Percentiles rank a stretch among this genome's conserved stretches.
These are phyloP conservation scores for Colletotrichum tanaceti DNA, from an alignment of 2,329 filamentous ascomycete species.

Conservation along the genomic window DNA sequence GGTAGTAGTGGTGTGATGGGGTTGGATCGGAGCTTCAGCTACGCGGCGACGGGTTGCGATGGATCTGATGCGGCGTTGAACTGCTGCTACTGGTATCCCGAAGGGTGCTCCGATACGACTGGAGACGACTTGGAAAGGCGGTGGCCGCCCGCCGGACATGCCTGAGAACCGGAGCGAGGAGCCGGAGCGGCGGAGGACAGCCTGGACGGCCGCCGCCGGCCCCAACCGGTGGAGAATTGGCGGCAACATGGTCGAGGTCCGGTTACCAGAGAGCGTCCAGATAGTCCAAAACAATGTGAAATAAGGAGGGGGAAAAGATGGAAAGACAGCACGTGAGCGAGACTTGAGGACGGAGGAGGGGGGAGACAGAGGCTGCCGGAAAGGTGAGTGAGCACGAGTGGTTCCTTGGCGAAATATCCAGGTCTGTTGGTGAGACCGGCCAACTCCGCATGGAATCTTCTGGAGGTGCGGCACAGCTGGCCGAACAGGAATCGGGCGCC, in stretches of 20 bases:
- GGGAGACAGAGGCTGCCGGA: too few relatives aligned
- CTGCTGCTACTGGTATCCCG: background rate
- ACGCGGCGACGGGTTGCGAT: background rate
- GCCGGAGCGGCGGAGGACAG: background rate
- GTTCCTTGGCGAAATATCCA: too few relatives aligned
- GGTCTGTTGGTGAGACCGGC: too few relatives aligned
- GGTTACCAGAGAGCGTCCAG: conserved; percentile 1
- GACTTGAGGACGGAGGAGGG: too few relatives aligned
- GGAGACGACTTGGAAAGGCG: background rate
- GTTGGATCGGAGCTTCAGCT: background rate
- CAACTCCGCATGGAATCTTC: too few relatives aligned
- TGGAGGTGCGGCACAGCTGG: too few relatives aligned
- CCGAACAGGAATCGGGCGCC: too few relatives aligned
- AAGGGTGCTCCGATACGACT: background rate
- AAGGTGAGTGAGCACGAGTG: too few relatives aligned
- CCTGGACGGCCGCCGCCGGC: conserved; percentile 6
- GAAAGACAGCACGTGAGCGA: too few relatives aligned
- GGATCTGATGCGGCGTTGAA: conserved; percentile 1
- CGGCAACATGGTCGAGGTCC: conserved; percentile 24
- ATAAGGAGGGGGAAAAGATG: background rate
- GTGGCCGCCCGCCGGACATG: background rate
- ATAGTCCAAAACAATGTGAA: background rate
- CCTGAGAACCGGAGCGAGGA: background rate
- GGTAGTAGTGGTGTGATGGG: background rate
- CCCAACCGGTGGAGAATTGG: conserved; percentile 18